phyloP scores from a whole-genome alignment of 352 stramenopile genomes.

The Plasmopara viticola region DNA sequence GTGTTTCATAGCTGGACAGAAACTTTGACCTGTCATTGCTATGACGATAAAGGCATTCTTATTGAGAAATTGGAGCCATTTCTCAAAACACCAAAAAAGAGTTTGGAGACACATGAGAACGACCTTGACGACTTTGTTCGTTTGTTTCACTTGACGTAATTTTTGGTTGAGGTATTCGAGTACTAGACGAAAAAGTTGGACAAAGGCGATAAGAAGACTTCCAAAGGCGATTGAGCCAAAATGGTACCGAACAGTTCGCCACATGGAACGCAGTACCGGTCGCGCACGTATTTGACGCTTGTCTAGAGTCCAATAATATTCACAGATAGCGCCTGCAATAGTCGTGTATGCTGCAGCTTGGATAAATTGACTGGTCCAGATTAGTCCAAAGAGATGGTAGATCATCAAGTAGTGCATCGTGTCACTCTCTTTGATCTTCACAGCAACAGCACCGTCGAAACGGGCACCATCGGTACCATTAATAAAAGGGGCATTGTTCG shows the following conservation, averaged over 20 bases:
- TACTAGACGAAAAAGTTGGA: conserved; percentile 65
- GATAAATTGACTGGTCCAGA: conserved; percentile 88
- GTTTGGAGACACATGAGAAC: conserved; percentile 86
- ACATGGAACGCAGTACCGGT: conserved; percentile 51
- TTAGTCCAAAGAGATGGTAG: conserved; percentile 77
- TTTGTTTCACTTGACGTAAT: conserved; percentile 52
- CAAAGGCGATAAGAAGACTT: conserved; percentile 78
- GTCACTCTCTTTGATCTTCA: conserved; percentile 47
- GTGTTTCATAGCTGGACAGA: conserved; percentile 87
- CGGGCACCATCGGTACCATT: not conserved
- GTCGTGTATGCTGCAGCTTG: conserved; percentile 65
- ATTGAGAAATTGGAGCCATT: conserved; percentile 88
- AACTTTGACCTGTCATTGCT: conserved; percentile 82
- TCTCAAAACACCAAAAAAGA: conserved; percentile 86
- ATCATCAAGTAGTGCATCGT: conserved; percentile 75
- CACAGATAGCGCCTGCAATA: conserved; percentile 71
- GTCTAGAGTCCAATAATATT: conserved; percentile 86
- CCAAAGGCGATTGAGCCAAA: conserved; percentile 84
- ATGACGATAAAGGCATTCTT: conserved; percentile 88
- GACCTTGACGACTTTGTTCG: conserved; percentile 59
- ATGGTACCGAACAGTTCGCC: conserved; percentile 68
- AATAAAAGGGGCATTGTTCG: too few species aligned
- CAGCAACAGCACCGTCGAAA: conserved; percentile 16
- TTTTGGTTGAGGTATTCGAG: conserved; percentile 83
- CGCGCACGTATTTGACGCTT: conserved; percentile 49